Evolutionary conservation across 2,329 filamentous ascomycete species (phyloP).

Genomic region (Emergomyces pasteurianus): DNA sequence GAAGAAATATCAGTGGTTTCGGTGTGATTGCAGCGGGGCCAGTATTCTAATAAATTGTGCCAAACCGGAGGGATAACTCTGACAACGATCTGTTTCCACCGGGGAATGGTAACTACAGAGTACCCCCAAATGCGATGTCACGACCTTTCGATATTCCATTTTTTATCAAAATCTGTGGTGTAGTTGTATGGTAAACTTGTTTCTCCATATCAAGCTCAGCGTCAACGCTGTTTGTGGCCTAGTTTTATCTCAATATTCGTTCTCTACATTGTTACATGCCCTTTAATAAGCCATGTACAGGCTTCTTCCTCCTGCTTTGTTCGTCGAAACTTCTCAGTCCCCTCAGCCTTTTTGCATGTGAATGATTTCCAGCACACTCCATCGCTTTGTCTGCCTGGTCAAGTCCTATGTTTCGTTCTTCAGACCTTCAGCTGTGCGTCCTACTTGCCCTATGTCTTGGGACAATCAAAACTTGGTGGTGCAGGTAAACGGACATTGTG

Average conservation of each 20-base stretch:
- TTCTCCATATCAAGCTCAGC: neutral
- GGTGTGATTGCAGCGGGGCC: neutral
- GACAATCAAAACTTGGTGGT: neutral
- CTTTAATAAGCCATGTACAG: neutral
- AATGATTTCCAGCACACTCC: neutral
- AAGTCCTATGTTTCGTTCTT: neutral
- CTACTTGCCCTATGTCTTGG: neutral
- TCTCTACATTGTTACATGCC: neutral
- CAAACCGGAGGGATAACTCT: neutral
- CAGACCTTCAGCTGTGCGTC: neutral
- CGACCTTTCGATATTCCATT: neutral
- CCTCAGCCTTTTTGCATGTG: neutral
- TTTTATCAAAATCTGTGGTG: too few species aligned
- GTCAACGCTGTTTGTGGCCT: neutral
- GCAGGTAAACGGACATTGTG: neutral
- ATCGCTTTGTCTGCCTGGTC: neutral
- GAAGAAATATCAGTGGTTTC: neutral
- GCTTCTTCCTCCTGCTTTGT: neutral
- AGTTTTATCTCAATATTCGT: neutral
- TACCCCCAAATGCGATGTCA: neutral
- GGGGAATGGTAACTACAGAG: neutral
- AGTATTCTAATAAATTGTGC: neutral
- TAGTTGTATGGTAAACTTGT: neutral
- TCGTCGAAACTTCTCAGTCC: neutral
- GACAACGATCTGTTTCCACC: neutral